phyloP scores from a whole-genome alignment of 176 grass and related monocot species.

The Eragrostis nindensis region DNA sequence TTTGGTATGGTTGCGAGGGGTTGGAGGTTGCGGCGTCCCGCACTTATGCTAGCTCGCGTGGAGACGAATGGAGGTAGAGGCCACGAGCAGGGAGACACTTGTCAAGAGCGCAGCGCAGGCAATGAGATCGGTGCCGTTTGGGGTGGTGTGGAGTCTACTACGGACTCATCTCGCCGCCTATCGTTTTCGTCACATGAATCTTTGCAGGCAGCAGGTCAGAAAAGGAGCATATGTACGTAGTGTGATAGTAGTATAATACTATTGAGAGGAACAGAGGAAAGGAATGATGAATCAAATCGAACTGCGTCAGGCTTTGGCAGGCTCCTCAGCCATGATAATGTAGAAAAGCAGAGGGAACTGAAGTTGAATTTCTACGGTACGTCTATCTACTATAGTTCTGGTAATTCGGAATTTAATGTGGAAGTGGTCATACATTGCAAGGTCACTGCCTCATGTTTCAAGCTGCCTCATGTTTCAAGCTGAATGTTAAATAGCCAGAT shows the following conservation, averaged over 20 bases:
- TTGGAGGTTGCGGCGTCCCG: conserved; percentile 32
- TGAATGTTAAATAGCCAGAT: no score
- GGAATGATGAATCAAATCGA: neutral
- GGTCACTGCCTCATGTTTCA: no score
- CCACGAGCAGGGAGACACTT: conserved; percentile 43
- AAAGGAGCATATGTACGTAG: neutral
- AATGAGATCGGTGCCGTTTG: conserved; percentile 5
- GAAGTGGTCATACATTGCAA: no score
- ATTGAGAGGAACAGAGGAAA: neutral
- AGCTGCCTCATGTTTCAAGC: no score
- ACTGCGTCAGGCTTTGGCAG: conserved; percentile 18
- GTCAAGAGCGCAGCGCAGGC: neutral
- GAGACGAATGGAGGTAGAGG: conserved; percentile 10
- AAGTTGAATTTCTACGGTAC: neutral
- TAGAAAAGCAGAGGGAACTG: neutral
- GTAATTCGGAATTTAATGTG: no score
- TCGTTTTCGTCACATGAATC: conserved; percentile 53
- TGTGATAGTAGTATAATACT: neutral
- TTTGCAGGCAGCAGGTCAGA: conserved; percentile 11
- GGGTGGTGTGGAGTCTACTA: neutral
- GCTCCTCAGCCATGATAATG: neutral
- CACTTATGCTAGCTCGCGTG: conserved; percentile 26
- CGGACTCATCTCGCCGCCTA: conserved; percentile 29
- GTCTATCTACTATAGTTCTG: no score
- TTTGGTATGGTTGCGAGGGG: neutral